A percentile compares a stretch with the other conserved stretches of the same genome.
Evolutionary conservation across 164 flowering plant species (phyloP).

Genomic region (Chimonanthus praecox): DNA sequence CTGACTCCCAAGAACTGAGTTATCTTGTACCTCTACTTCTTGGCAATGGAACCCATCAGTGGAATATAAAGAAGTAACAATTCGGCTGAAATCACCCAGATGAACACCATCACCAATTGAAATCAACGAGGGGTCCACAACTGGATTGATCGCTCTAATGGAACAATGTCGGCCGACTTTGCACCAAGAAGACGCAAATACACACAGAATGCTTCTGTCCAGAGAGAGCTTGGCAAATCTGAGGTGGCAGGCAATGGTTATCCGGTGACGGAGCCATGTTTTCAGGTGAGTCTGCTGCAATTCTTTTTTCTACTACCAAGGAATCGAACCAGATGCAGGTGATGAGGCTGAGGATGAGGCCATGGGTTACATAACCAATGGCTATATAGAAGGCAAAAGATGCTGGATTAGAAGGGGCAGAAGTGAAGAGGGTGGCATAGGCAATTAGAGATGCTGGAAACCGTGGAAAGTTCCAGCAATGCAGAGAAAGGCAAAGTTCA

Average conservation of each 20-base stretch:
- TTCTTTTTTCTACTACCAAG: slow-evolving; percentile 28
- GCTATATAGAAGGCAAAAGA: slow-evolving; percentile 39
- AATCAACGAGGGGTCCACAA: slow-evolving; percentile 45
- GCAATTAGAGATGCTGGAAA: slow-evolving; percentile 47
- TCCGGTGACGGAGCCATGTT: slow-evolving; percentile 48
- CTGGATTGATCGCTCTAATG: slow-evolving; percentile 67
- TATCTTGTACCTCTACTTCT: slow-evolving; percentile 46
- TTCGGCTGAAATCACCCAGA: slow-evolving; percentile 68
- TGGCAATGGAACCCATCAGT: slow-evolving; percentile 24
- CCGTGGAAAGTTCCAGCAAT: slow-evolving; percentile 67
- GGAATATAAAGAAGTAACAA: slow-evolving; percentile 53
- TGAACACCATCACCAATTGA: slow-evolving; percentile 59
- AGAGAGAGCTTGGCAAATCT: slow-evolving; percentile 59
- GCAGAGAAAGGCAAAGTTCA: slow-evolving; percentile 45
- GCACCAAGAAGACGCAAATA: slow-evolving; percentile 61
- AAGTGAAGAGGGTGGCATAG: slow-evolving; percentile 31
- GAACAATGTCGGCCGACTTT: slow-evolving; percentile 61
- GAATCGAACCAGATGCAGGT: slow-evolving; percentile 26
- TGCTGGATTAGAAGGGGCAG: slow-evolving; percentile 24
- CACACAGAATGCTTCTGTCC: slow-evolving; percentile 76
- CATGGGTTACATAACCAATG: slow-evolving; percentile 45
- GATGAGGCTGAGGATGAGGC: slow-evolving; percentile 43
- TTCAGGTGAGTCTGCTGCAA: slow-evolving; percentile 23
- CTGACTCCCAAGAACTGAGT: slow-evolving; percentile 65
- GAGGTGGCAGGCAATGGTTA: slow-evolving; percentile 50